phyloP scores from a whole-genome alignment of 495 filamentous ascomycete species.

The Penicillium desertorum region DNA sequence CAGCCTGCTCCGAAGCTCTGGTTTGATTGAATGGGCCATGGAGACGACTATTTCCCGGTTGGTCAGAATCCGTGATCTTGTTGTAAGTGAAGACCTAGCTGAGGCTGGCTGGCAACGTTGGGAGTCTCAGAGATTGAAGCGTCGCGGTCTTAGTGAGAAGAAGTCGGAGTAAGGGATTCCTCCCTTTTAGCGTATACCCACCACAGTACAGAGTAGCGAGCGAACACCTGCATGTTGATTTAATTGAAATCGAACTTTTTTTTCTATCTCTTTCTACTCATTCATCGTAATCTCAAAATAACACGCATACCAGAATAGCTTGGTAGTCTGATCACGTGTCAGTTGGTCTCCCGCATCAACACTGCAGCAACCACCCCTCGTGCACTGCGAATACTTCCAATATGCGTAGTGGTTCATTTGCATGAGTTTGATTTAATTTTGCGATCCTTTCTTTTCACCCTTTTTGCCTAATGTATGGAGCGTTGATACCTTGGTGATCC shows the following conservation, averaged over 20 bases:
- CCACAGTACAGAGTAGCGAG: conserved; percentile 4
- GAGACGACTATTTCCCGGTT: conserved; percentile 64
- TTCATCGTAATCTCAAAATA: not conserved
- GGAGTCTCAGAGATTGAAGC: conserved; percentile 55
- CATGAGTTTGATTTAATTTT: not conserved
- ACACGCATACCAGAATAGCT: not conserved
- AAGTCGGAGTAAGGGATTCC: conserved; percentile 29
- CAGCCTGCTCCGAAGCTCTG: conserved; percentile 56
- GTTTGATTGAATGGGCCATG: conserved; percentile 69
- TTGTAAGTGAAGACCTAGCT: conserved; percentile 84
- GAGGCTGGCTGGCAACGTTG: conserved; percentile 94
- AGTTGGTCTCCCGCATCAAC: conserved; percentile 3
- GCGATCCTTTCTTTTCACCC: not conserved
- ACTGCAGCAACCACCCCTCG: conserved; percentile 8
- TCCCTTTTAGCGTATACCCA: not conserved
- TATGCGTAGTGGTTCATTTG: conserved; percentile 1
- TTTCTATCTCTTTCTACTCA: not conserved
- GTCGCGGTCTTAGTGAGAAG: conserved; percentile 30
- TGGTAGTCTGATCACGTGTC: conserved; percentile 6
- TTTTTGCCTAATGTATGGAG: conserved; percentile 17
- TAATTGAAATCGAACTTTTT: not conserved
- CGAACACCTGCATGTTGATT: not conserved
- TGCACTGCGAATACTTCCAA: not conserved
- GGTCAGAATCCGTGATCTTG: conserved; percentile 75
- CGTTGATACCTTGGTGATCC: conserved; percentile 11